Percentiles rank a stretch among this genome's conserved stretches.
These are phyloP conservation scores for Cicer bijugum DNA, from an alignment of 306 rosid genomes.

Conservation along the genomic window DNA sequence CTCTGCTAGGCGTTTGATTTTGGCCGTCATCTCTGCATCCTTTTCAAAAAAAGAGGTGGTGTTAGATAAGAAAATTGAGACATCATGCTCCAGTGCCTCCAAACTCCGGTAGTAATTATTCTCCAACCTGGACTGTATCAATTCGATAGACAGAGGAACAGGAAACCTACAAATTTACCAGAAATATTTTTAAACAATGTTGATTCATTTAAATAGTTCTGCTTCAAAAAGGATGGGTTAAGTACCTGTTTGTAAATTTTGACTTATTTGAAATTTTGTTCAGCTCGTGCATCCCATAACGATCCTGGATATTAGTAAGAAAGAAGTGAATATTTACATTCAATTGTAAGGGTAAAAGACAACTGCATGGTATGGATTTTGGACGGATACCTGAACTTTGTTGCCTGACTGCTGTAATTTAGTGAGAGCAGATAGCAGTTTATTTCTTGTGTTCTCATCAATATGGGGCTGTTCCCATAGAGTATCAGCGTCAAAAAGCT, in stretches of 20 bases:
- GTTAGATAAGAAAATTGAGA: conserved; percentile 65
- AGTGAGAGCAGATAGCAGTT: conserved; percentile 60
- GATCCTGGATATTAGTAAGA: conserved; percentile 65
- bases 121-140: conserved; percentile 77
- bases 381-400: conserved; percentile 66
- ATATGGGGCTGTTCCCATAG: conserved; percentile 81
- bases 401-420: conserved; percentile 63
- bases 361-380: neutral
- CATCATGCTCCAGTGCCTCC: conserved; percentile 88
- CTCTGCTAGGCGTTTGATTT: conserved; percentile 73
- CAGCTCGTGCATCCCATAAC: conserved; percentile 72
- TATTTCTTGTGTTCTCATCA: conserved; percentile 57
- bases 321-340: conserved; percentile 41
- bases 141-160: conserved; percentile 77
- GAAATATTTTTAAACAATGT: conserved; percentile 22
- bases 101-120: conserved; percentile 82
- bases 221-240: conserved; percentile 18
- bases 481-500: conserved; percentile 76
- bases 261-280: conserved; percentile 62
- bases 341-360: conserved; percentile 15
- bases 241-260: conserved; percentile 78
- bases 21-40: conserved; percentile 59
- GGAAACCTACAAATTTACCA: conserved; percentile 72
- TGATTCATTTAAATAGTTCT: neutral
- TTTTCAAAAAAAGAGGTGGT: conserved; percentile 63